Evolutionary conservation across 192 early-diverging fungal species (phyloP).

Genomic region (Phlyctochytrium planicorne): DNA sequence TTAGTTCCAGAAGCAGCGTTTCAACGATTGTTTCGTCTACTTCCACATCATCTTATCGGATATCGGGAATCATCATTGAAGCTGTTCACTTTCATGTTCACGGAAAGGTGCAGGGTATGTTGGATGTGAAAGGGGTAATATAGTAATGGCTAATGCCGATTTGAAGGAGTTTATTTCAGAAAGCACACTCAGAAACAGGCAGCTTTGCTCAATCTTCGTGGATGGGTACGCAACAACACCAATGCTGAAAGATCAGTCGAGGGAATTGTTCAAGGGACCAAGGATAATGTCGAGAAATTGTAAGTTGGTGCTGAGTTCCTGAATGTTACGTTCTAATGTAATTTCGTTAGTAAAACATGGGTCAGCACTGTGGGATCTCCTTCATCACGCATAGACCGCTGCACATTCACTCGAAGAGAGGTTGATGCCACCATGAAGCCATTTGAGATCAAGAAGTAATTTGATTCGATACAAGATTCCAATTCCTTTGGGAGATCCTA

Average conservation of each 20-base stretch:
- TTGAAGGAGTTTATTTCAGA: constrained; percentile 23
- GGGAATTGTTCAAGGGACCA: constrained; percentile 14
- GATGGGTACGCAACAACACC: constrained; percentile 14
- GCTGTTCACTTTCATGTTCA: constrained; percentile 14
- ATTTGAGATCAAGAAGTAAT: background rate
- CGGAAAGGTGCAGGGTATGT: constrained; percentile 24
- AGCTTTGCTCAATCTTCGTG: constrained; percentile 9
- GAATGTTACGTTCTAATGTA: background rate
- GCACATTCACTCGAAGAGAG: background rate
- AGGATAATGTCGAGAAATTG: background rate
- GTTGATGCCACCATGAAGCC: background rate
- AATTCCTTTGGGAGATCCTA: background rate
- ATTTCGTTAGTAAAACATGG: background rate
- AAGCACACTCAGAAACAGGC: constrained; percentile 18
- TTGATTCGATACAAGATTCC: background rate
- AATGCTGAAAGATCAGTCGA: constrained; percentile 12
- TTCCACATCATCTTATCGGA: too few species aligned
- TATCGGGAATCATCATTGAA: too few species aligned
- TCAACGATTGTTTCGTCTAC: too few species aligned
- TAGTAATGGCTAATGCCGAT: background rate
- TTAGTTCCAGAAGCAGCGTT: too few species aligned
- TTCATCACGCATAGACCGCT: background rate
- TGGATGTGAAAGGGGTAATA: background rate
- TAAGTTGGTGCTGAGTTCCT: background rate
- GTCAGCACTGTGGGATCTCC: background rate